phyloP scores from a whole-genome alignment of 208 protist species.

The Herpetomonas samuelpessoai region DNA sequence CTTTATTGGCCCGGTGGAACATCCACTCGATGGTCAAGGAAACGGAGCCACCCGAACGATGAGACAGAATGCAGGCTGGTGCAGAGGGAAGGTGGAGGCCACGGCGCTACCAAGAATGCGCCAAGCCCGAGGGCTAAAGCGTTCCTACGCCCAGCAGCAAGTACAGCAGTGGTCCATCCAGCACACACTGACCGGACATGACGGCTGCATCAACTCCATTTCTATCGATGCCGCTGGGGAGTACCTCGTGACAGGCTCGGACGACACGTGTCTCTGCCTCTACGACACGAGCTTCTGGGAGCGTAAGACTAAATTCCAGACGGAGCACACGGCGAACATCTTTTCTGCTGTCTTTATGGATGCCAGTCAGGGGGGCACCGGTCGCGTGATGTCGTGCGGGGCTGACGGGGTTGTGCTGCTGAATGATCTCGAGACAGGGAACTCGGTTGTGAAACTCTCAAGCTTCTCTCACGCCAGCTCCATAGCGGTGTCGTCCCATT shows the following conservation, averaged over 20 bases:
- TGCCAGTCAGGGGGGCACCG: constrained; percentile 10
- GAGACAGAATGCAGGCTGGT: no score
- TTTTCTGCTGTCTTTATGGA: constrained; percentile 47
- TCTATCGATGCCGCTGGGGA: constrained; percentile 21
- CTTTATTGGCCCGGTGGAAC: no score
- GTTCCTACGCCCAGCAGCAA: no score
- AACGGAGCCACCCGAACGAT: no score
- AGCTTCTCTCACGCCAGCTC: constrained; percentile 24
- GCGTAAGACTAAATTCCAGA: constrained; percentile 13
- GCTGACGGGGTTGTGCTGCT: constrained; percentile 34
- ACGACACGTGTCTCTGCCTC: constrained; percentile 37
- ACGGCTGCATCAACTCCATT: constrained; percentile 56
- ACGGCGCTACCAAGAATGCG: no score
- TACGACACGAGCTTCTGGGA: constrained; percentile 31
- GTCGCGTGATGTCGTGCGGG: constrained; percentile 31
- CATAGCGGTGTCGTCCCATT: constrained; percentile 20
- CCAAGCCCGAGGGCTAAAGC: no score
- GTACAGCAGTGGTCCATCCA: no score
- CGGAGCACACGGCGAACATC: constrained; percentile 46
- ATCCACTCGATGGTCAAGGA: no score
- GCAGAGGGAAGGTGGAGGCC: no score
- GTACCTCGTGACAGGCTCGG: constrained; percentile 42
- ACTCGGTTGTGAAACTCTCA: constrained; percentile 13
- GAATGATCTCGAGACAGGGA: constrained; percentile 22
- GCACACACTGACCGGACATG: constrained; percentile 33